A percentile compares a stretch with the other conserved stretches of the same genome.
phyloP scores from a whole-genome alignment of 108 stramenopile species.

The Nitzschia sp. region DNA sequence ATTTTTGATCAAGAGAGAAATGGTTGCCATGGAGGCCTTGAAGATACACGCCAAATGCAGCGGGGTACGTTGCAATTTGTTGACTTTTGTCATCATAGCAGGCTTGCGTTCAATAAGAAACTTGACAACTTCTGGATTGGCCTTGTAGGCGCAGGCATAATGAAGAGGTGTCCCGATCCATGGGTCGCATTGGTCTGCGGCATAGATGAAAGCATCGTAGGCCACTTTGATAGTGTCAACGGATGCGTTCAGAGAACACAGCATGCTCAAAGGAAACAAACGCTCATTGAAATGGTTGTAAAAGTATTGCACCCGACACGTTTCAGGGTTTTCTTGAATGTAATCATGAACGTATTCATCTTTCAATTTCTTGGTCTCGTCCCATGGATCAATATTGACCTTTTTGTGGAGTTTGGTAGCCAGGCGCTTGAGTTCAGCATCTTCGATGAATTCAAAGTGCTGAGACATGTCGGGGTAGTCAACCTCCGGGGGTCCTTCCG shows the following conservation, averaged over 20 bases:
- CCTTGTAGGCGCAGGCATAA: constrained; percentile 35
- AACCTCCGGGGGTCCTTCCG: neutral
- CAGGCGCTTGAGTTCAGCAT: constrained; percentile 1
- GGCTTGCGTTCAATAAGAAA: constrained; percentile 18
- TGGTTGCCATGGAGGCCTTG: neutral
- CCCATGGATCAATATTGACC: constrained; percentile 21
- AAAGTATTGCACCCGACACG: neutral
- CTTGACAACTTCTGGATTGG: constrained; percentile 9
- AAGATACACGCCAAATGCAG: constrained; percentile 26
- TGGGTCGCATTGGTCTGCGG: constrained; percentile 13
- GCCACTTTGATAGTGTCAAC: constrained; percentile 7
- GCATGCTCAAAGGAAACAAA: constrained; percentile 25
- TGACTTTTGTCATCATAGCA: constrained; percentile 6
- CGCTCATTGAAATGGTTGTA: constrained; percentile 4
- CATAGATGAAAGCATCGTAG: constrained; percentile 13
- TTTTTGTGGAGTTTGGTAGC: constrained; percentile 3
- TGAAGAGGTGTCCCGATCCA: constrained; percentile 33
- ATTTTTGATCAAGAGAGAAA: constrained; percentile 2
- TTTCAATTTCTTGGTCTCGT: constrained; percentile 3
- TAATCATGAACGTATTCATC: constrained; percentile 6
- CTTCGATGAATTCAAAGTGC: constrained; percentile 9
- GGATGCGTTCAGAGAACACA: constrained; percentile 23
- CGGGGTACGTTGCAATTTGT: constrained; percentile 10
- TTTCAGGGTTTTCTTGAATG: constrained; percentile 1
- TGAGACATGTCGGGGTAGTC: neutral